These are phyloP conservation scores for Fragaria nilgerrensis DNA, from an alignment of 306 rosid genomes.

Conservation along the genomic window DNA sequence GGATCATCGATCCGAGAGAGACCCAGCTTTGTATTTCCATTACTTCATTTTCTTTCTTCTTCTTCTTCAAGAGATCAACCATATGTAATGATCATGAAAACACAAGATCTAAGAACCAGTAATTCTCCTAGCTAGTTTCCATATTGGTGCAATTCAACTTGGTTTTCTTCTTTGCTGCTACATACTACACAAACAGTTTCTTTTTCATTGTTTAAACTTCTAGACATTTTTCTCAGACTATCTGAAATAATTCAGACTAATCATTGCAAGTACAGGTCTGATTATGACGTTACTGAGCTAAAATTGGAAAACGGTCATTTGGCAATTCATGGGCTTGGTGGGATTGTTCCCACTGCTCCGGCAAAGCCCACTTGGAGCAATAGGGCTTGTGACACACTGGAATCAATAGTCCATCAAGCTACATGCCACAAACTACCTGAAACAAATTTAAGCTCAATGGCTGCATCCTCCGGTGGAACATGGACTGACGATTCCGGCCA, in stretches of 20 bases:
- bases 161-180: neutral
- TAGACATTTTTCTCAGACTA: neutral
- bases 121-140: neutral
- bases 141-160: neutral
- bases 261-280: constrained; percentile 35
- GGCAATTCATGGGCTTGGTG: constrained; percentile 49
- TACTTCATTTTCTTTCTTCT: neutral
- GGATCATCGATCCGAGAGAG: neutral
- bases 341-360: constrained; percentile 29
- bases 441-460: constrained; percentile 23
- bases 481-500: constrained; percentile 21
- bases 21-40: neutral
- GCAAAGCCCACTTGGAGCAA: constrained; percentile 46
- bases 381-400: constrained; percentile 53
- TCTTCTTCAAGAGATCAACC: neutral
- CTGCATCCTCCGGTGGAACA: constrained; percentile 29
- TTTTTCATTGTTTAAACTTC: neutral
- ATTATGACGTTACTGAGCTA: constrained; percentile 45
- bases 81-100: neutral
- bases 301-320: constrained; percentile 58
- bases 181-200: neutral
- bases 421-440: constrained; percentile 28
- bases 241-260: neutral
- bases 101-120: neutral
- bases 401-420: constrained; percentile 64